Evolutionary conservation across 352 stramenopile genomes (phyloP).

Genomic region (Globisporangium takayamanum): DNA sequence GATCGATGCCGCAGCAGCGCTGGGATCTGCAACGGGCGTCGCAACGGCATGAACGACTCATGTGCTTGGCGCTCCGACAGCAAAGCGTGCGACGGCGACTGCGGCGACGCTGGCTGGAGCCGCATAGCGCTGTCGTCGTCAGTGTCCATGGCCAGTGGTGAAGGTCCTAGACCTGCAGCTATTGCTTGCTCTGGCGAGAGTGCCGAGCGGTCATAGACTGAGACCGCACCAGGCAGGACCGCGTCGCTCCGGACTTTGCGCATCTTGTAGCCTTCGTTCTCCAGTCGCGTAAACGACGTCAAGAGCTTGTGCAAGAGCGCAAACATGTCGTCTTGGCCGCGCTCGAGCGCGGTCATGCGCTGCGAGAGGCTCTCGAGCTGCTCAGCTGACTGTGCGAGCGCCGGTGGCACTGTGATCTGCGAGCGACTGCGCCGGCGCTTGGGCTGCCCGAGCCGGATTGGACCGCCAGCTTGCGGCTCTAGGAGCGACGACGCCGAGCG

Average conservation of each 20-base stretch:
- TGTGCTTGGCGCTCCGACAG: background rate
- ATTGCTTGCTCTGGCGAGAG: no score
- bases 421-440: background rate
- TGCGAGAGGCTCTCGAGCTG: slow-evolving; percentile 1
- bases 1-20: background rate
- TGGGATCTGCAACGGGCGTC: background rate
- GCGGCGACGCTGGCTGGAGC: background rate
- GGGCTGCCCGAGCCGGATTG: background rate
- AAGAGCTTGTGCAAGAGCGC: slow-evolving; percentile 4
- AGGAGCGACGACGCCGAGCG: background rate
- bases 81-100: background rate
- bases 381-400: background rate
- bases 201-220: background rate
- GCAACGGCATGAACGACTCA: background rate
- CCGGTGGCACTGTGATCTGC: background rate
- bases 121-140: background rate
- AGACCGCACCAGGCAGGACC: background rate
- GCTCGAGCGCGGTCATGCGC: background rate
- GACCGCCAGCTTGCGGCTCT: background rate
- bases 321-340: slow-evolving; percentile 2
- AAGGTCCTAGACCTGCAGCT: no score
- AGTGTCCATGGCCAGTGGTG: background rate
- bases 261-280: background rate
- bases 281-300: background rate
- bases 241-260: background rate